phyloP scores from a whole-genome alignment of 2,329 filamentous ascomycete species.

The Scytalidium sp. region DNA sequence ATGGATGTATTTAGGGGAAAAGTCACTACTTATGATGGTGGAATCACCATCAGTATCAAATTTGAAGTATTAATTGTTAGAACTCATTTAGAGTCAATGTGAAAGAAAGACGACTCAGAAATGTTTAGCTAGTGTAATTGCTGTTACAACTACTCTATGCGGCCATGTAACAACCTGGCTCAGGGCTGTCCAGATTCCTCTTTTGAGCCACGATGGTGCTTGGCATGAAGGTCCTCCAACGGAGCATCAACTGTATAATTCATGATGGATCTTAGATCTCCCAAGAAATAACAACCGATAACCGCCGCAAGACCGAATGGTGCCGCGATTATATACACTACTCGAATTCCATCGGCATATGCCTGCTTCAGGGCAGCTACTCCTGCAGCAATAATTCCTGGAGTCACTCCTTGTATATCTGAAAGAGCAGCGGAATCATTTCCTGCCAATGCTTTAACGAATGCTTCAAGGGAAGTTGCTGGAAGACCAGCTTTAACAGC shows the following conservation, averaged over 20 bases:
- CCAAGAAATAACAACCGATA: constrained; percentile 13
- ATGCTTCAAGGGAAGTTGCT: constrained; percentile 5
- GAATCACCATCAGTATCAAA: no score
- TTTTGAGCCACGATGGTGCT: constrained; percentile 2
- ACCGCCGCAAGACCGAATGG: constrained; percentile 15
- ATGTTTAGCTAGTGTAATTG: no score
- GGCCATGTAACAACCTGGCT: no score
- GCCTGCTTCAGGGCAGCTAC: constrained; percentile 11
- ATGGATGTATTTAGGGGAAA: no score
- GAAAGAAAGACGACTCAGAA: no score
- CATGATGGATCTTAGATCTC: constrained; percentile 12
- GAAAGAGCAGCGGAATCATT: constrained; percentile 5
- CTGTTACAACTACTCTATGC: no score
- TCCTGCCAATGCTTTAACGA: constrained; percentile 3
- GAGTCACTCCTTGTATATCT: constrained; percentile 6
- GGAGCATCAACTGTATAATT: constrained; percentile 16
- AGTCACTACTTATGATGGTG: no score
- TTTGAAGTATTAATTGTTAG: no score
- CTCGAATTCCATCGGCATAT: constrained; percentile 12
- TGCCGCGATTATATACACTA: constrained; percentile 17
- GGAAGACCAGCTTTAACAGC: constrained; percentile 8
- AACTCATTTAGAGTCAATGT: no score
- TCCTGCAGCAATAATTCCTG: constrained; percentile 10
- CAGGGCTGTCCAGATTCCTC: no score
- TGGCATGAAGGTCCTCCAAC: constrained; percentile 11